A percentile compares a stretch with the other conserved stretches of the same genome.
These are phyloP conservation scores for Ophiostoma novo-ulmi DNA, from an alignment of 2,329 filamentous ascomycete genomes.

Conservation along the genomic window DNA sequence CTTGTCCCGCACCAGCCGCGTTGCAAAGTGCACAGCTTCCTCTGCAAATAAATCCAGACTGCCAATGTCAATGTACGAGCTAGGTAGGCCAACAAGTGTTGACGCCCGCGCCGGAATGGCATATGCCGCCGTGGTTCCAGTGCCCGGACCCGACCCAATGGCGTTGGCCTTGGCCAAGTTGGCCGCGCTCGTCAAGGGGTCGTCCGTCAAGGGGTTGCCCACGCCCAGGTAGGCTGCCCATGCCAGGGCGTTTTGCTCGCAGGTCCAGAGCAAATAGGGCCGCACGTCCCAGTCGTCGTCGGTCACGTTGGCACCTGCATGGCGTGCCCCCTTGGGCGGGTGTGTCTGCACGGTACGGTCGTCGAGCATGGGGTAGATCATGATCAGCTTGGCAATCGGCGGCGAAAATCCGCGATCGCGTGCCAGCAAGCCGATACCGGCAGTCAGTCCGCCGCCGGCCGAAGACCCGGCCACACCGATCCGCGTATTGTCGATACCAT, in stretches of 20 bases:
- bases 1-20: slow-evolving; percentile 33
- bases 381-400: slow-evolving; percentile 34
- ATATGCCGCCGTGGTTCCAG: not conserved
- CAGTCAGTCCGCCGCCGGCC: slow-evolving; percentile 31
- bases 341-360: slow-evolving; percentile 30
- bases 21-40: slow-evolving; percentile 35
- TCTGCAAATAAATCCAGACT: slow-evolving; percentile 38
- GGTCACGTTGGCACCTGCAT: slow-evolving; percentile 6
- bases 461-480: slow-evolving; percentile 31
- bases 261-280: slow-evolving; percentile 29
- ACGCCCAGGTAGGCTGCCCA: slow-evolving; percentile 32
- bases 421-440: slow-evolving; percentile 39
- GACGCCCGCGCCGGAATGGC: slow-evolving; percentile 29
- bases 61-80: slow-evolving; percentile 39
- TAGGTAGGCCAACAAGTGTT: slow-evolving; percentile 33
- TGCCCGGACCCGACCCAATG: slow-evolving; percentile 20
- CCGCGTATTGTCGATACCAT: slow-evolving; percentile 30
- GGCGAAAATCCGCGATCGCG: slow-evolving; percentile 33
- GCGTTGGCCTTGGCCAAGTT: slow-evolving; percentile 19
- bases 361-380: slow-evolving; percentile 39
- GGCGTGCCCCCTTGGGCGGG: slow-evolving; percentile 27
- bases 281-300: slow-evolving; percentile 23
- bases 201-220: slow-evolving; percentile 18
- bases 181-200: slow-evolving; percentile 13
- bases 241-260: slow-evolving; percentile 27